A percentile compares a stretch with the other conserved stretches of the same genome.
phyloP scores from a whole-genome alignment of 345 rosid genomes.

The Combretum micranthum region DNA sequence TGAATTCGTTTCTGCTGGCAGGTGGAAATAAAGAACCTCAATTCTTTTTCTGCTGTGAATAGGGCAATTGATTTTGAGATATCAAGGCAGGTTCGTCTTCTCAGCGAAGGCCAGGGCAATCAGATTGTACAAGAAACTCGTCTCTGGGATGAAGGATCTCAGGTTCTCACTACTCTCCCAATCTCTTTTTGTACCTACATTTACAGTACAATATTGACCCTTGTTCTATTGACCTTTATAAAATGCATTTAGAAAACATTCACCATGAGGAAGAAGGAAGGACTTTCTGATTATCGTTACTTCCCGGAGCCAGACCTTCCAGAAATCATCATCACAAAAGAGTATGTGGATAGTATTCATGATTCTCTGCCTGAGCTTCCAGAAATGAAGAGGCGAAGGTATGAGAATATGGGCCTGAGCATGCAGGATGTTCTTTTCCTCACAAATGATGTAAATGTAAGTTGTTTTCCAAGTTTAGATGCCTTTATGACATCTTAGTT shows the following conservation, averaged over 20 bases:
- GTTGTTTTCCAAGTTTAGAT: constrained; percentile 11
- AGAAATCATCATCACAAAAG: constrained; percentile 64
- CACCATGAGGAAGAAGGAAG: constrained; percentile 95
- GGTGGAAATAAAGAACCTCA: constrained; percentile 93
- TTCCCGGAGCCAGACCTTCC: constrained; percentile 98
- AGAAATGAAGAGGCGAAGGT: constrained; percentile 78
- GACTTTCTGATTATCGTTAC: constrained; percentile 88
- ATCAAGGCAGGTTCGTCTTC: constrained; percentile 64
- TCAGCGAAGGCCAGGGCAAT: constrained; percentile 58
- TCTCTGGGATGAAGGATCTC: constrained; percentile 94
- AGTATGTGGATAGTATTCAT: constrained; percentile 47
- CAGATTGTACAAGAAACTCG: constrained; percentile 87
- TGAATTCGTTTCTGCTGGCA: constrained; percentile 22
- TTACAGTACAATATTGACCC: neutral
- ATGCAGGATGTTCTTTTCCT: constrained; percentile 96
- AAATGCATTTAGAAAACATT: constrained; percentile 63
- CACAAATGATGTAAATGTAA: constrained; percentile 71
- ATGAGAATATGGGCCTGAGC: constrained; percentile 77
- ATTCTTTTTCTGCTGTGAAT: constrained; percentile 79
- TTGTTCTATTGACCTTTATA: constrained; percentile 11
- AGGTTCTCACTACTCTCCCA: constrained; percentile 31
- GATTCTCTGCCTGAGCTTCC: constrained; percentile 83
- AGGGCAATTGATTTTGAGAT: constrained; percentile 92
- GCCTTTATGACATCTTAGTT: neutral
- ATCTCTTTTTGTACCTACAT: neutral